A percentile compares a stretch with the other conserved stretches of the same genome.
Conservation (phyloP, 768 basidiomycete genomes). For the Trichaptum fuscoviolaceum region DNA sequence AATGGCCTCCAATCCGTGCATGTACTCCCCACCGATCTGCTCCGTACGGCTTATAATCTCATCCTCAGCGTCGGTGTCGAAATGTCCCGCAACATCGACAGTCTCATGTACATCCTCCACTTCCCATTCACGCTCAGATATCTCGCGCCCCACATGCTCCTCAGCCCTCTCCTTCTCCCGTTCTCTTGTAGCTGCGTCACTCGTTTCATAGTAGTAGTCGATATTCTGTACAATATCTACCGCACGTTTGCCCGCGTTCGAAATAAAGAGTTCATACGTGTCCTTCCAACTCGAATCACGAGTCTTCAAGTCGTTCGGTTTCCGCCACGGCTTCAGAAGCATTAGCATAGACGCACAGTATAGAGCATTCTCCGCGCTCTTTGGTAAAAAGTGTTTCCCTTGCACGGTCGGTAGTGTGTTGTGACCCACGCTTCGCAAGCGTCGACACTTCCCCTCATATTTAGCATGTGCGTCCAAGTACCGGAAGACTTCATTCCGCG, state of each 20-base stretch:
- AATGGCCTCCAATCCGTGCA: not conserved
- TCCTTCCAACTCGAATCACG: conserved; percentile 20
- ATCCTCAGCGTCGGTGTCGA: not conserved
- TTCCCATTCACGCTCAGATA: too few species aligned
- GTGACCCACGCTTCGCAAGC: conserved; percentile 22
- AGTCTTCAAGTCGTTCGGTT: conserved; percentile 22
- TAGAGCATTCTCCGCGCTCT: conserved; percentile 21
- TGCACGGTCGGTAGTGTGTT: conserved; percentile 31
- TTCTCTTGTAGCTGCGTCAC: conserved; percentile 11
- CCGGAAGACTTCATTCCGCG: conserved; percentile 11
- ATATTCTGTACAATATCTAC: conserved; percentile 21
- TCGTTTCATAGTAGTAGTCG: conserved; percentile 30
- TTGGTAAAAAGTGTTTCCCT: conserved; percentile 31
- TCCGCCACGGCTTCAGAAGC: conserved; percentile 32
- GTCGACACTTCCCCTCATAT: conserved; percentile 8
- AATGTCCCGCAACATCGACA: too few species aligned
- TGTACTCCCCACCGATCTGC: not conserved
- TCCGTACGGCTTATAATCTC: not conserved
- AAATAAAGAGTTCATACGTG: conserved; percentile 17
- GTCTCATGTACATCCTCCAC: too few species aligned
- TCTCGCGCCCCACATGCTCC: too few species aligned
- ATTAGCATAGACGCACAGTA: conserved; percentile 33
- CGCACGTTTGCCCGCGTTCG: not conserved
- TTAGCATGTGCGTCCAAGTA: conserved; percentile 20
- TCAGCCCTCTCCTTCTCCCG: too few species aligned